A percentile compares a stretch with the other conserved stretches of the same genome.
Conservation (phyloP, 192 early-diverging fungal genomes). For the Coemansia sp. region DNA sequence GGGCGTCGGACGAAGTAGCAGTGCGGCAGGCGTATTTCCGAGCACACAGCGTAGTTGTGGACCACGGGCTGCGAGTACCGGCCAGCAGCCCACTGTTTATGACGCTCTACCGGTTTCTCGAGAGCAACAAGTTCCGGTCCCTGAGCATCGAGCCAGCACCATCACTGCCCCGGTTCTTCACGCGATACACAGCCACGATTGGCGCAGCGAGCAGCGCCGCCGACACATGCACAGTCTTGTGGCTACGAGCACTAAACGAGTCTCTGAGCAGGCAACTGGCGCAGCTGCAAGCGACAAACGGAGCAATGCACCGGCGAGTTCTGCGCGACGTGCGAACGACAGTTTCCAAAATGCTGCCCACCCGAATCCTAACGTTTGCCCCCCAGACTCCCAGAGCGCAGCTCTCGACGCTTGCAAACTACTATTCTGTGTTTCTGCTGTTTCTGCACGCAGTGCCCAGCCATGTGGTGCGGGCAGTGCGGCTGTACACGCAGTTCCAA, state of each 20-base stretch:
- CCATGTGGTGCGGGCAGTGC: slow-evolving; percentile 33
- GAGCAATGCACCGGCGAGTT: slow-evolving; percentile 6
- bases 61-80: slow-evolving; percentile 10
- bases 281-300: slow-evolving; percentile 20
- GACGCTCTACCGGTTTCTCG: slow-evolving; percentile 35
- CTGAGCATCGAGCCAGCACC: slow-evolving; percentile 50
- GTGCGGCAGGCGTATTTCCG: slow-evolving; percentile 41
- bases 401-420: slow-evolving; percentile 48
- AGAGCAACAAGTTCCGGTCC: slow-evolving; percentile 32
- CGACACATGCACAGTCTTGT: slow-evolving; percentile 42
- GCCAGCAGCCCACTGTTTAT: slow-evolving; percentile 28
- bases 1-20: slow-evolving; percentile 21
- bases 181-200: slow-evolving; percentile 31
- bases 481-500: slow-evolving; percentile 47
- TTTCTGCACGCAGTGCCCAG: slow-evolving; percentile 52
- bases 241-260: slow-evolving; percentile 33
- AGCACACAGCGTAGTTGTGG: slow-evolving; percentile 19
- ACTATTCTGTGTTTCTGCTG: slow-evolving; percentile 51
- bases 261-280: slow-evolving; percentile 23
- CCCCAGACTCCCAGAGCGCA: slow-evolving; percentile 11
- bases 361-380: slow-evolving; percentile 46
- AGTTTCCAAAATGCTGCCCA: slow-evolving; percentile 53
- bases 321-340: slow-evolving; percentile 34
- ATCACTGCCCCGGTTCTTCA: slow-evolving; percentile 50
- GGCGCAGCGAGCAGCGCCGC: slow-evolving; percentile 9